Evolutionary conservation across 495 filamentous ascomycete genomes (phyloP).

Genomic region (Talaromyces nanjingensis): DNA sequence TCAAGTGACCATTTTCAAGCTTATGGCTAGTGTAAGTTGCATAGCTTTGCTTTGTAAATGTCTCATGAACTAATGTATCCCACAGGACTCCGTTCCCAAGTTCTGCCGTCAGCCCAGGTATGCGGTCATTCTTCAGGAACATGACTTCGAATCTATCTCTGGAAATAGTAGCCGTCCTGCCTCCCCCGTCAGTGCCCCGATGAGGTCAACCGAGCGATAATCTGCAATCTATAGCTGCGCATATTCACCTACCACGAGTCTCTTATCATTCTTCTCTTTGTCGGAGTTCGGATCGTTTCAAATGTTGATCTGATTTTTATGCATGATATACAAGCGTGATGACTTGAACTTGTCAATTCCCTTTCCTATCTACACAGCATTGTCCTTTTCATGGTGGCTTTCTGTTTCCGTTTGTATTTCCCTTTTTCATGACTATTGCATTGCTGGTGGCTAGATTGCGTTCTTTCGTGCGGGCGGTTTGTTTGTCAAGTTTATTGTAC

Average conservation of each 20-base stretch:
- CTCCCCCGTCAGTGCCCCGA: not conserved
- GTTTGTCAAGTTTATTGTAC: not conserved
- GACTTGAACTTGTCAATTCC: not conserved
- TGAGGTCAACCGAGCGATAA: not conserved
- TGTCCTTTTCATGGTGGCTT: not conserved
- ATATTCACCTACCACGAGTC: not conserved
- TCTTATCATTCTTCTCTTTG: not conserved
- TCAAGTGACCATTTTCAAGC: slow-evolving; percentile 77
- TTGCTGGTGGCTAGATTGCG: not conserved
- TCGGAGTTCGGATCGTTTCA: not conserved
- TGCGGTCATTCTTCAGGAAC: slow-evolving; percentile 30
- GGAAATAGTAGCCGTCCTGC: not conserved
- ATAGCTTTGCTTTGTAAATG: not conserved
- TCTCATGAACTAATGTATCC: slow-evolving; percentile 5
- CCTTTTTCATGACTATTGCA: not conserved
- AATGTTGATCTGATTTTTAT: not conserved
- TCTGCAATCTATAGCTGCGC: not conserved
- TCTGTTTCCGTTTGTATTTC: not conserved
- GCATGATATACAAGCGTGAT: not conserved
- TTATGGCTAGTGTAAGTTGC: slow-evolving; percentile 80
- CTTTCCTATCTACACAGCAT: not conserved
- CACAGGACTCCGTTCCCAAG: slow-evolving; percentile 73
- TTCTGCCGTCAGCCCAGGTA: slow-evolving; percentile 72
- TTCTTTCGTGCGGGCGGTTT: not conserved
- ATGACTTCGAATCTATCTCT: slow-evolving; percentile 22